Evolutionary conservation across 352 stramenopile species (phyloP), one percentile per base, ranked within the genome.

Genomic region (Thraustotheca clavata): DNA sequence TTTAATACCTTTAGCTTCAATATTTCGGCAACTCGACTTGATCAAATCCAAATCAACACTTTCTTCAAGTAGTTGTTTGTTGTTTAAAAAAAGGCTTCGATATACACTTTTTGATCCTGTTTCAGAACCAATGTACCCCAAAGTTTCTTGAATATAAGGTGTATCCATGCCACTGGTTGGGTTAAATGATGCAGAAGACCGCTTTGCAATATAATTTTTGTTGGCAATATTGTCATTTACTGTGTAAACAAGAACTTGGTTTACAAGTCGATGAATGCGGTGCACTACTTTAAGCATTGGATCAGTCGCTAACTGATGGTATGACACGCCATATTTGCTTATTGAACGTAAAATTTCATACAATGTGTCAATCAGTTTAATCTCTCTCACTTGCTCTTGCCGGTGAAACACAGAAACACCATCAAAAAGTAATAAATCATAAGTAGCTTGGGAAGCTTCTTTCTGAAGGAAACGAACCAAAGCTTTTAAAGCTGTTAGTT

Each of bases 21-120:
- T 65, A 46, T 49, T 65, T 40, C 57, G 57, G n/a, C 57, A 65
- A 32, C 57, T 65, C 40, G 57, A 55, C 40, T 55, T 52, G 57
- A 65, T 27, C 7, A 65, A 33, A n/a, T 29, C 36, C 9, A 65
- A 26, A 32, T 65, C 57, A 4, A 65, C 57, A n/a, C 34, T 38
- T 14, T 54, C 22, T 22, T 50, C 57, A 46, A 65, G 57, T 0
- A 65, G 57, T 22, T 52, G 27, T 20, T 24, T 12, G 57, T 65
- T 65, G 57, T 65, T 65, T 26, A 65, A 32, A 38, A 65, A 65
- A 16, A 65, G 38, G 39, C 57, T 55, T 1, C 57, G 57, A 29
- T 65, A 65, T 14, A 65, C 57, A 29, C 29, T 47, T 24, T 65
- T 65, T 31, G 57, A 65, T 8, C 57, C 57, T 1, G 57, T 65